Base-by-base conservation (phyloP, 1,139 yeast genomes). In the Yamadazyma epiphylla region DNA sequence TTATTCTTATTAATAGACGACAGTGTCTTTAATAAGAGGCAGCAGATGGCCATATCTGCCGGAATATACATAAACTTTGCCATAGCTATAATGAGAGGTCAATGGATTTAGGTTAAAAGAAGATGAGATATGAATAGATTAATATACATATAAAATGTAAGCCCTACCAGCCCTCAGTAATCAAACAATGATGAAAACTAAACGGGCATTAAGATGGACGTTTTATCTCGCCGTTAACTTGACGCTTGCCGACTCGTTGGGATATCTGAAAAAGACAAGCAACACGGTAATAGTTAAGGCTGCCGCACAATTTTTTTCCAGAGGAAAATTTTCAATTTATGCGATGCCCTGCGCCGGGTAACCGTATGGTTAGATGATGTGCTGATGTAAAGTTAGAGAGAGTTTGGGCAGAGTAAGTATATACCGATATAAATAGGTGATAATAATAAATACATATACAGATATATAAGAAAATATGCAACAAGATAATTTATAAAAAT, bases 21-120 rank as follows among this genome's bases (percentile, higher is more conserved):
- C 30, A 61, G 74, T 1, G 54, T 72, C 15, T 78, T 82, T 46
- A 75, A 67, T 46, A 74, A 70, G 43, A 60, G 76, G 36, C 82
- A 79, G 32, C 70, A 68, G 42, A 73, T 77, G 77, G 73, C 86
- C 6, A 64, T 82, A 2, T 51, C 78, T 30, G 76, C 75, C 5
- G 91, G 91, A 1, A 58, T 80, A 10, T 53, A 74, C 31, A 60
- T 77, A 28, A 81, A 81, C 50, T 60, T 77, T 30, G 56, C 75
- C 23, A 73, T 78, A 46, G 82, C 83, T 5, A 46, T 78, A 19
- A 57, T 74, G 27, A 59, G 80, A 41, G 67, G 67, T 4, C 68
- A 67, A 36, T 74, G 74, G 72, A 51, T 65, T 13, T 67, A 45
- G 33, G 21, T 13, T 22, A 13, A 13, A 13, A 23, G 5, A 25